Percentiles rank a stretch among this genome's conserved stretches.
These are phyloP conservation scores for Aeschynomene evenia DNA, from an alignment of 306 rosid species.

Conservation along the genomic window DNA sequence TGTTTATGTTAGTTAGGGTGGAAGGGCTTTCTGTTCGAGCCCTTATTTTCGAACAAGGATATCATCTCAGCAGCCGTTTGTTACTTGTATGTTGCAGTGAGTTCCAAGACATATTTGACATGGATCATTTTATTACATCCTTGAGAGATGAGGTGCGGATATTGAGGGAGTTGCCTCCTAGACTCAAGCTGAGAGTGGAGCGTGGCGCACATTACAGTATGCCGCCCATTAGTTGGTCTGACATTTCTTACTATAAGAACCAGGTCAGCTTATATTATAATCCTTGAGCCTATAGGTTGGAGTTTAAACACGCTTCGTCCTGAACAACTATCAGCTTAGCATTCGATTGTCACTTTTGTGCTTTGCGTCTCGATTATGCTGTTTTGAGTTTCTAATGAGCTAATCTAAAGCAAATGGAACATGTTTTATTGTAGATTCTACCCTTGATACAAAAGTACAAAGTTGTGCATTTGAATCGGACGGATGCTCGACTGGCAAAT, in stretches of 20 bases:
- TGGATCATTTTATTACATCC: slow-evolving; percentile 91
- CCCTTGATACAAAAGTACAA: slow-evolving; percentile 86
- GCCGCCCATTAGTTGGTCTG: slow-evolving; percentile 99
- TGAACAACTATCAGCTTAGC: neutral
- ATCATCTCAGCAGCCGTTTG: slow-evolving; percentile 1
- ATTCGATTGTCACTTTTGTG: neutral
- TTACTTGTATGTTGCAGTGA: slow-evolving; percentile 55
- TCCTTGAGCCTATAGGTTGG: neutral
- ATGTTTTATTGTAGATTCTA: slow-evolving; percentile 57
- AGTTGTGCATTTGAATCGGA: slow-evolving; percentile 90
- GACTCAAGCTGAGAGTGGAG: slow-evolving; percentile 78
- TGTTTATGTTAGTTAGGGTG: neutral
- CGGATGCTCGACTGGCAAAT: slow-evolving; percentile 94
- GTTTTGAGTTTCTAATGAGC: slow-evolving; percentile 16
- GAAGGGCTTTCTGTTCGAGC: slow-evolving; percentile 3
- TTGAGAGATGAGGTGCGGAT: slow-evolving; percentile 95
- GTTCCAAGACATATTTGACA: slow-evolving; percentile 88
- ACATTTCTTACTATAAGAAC: slow-evolving; percentile 75
- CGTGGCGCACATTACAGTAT: slow-evolving; percentile 65
- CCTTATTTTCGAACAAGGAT: neutral
- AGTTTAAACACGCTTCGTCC: slow-evolving; percentile 4
- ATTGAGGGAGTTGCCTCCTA: slow-evolving; percentile 92
- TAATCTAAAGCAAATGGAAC: slow-evolving; percentile 15
- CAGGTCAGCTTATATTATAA: slow-evolving; percentile 54
- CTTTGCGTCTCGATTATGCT: neutral